Percentiles rank a stretch among this genome's conserved stretches.
Evolutionary conservation across 139 green algal species (phyloP).

Genomic region (Picochlorum sp.): DNA sequence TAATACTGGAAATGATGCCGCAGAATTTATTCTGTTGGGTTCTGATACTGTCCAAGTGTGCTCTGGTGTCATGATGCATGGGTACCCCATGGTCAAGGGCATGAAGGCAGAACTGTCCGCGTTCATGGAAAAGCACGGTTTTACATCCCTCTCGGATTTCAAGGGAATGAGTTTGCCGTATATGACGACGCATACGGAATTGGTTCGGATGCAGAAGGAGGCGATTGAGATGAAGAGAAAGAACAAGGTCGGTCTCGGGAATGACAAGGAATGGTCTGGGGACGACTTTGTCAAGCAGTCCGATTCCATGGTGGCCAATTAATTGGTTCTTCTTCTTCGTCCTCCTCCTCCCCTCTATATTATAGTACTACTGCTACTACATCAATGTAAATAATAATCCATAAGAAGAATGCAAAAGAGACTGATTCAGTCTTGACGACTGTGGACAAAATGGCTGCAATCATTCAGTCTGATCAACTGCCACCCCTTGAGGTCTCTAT

Average conservation of each 20-base stretch:
- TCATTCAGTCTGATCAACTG: conserved; percentile 30
- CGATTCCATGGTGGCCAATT: conserved; percentile 65
- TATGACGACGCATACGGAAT: conserved; percentile 90
- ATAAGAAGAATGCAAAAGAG: neutral
- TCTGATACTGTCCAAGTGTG: conserved; percentile 94
- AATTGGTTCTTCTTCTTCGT: neutral
- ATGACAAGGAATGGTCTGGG: conserved; percentile 87
- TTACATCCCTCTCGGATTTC: conserved; percentile 80
- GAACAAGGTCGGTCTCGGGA: conserved; percentile 55
- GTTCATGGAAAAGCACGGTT: conserved; percentile 76
- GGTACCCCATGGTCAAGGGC: conserved; percentile 84
- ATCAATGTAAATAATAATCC: too few relatives aligned
- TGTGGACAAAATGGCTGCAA: conserved; percentile 7
- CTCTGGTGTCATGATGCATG: conserved; percentile 96
- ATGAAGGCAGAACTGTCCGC: conserved; percentile 74
- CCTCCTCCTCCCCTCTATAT: neutral
- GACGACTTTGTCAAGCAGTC: conserved; percentile 82
- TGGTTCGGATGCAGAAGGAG: conserved; percentile 78
- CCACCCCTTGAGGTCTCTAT: conserved; percentile 7
- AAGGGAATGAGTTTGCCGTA: conserved; percentile 69
- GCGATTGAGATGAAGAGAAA: conserved; percentile 66
- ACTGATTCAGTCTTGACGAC: neutral
- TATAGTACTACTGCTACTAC: neutral
- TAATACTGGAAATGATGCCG: conserved; percentile 83
- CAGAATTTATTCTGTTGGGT: conserved; percentile 94